Evolutionary conservation across 2,329 filamentous ascomycete genomes (phyloP).

Genomic region (Microcera coccophila): DNA sequence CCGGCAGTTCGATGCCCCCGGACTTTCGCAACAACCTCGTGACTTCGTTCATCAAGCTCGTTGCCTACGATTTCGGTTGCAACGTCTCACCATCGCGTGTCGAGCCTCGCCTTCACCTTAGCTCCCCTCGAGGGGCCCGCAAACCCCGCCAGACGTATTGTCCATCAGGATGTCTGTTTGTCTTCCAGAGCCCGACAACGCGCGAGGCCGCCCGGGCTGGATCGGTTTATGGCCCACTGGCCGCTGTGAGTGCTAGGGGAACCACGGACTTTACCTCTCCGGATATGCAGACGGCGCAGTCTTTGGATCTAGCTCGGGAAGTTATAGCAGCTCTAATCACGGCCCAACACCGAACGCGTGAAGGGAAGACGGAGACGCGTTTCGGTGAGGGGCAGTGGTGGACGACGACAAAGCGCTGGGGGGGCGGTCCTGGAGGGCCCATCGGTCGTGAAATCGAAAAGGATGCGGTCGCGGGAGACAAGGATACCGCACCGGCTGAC

Average conservation of each 20-base stretch:
- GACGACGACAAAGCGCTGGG: conserved; percentile 58
- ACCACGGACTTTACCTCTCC: conserved; percentile 47
- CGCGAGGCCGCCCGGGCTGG: conserved; percentile 57
- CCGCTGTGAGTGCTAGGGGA: conserved; percentile 56
- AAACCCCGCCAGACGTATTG: conserved; percentile 50
- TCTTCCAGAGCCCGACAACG: conserved; percentile 58
- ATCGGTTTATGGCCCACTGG: conserved; percentile 58
- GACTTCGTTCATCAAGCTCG: conserved; percentile 58
- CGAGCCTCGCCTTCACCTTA: conserved; percentile 57
- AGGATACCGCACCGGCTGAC: conserved; percentile 35
- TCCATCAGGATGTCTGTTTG: conserved; percentile 55
- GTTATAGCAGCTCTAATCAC: conserved; percentile 57
- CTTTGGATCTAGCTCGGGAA: conserved; percentile 59
- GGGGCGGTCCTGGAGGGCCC: conserved; percentile 58
- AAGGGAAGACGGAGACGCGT: conserved; percentile 52
- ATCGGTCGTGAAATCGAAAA: conserved; percentile 59
- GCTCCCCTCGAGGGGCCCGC: conserved; percentile 32
- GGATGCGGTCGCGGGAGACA: conserved; percentile 44
- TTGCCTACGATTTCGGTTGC: conserved; percentile 64
- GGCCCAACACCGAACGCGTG: conserved; percentile 59
- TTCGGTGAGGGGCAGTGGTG: conserved; percentile 61
- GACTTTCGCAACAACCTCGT: conserved; percentile 56
- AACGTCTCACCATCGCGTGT: conserved; percentile 53
- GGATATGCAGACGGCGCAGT: conserved; percentile 51
- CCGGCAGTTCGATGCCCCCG: conserved; percentile 54